A percentile compares a stretch with the other conserved stretches of the same genome.
Conservation (phyloP, 2,329 filamentous ascomycete genomes). For the Xylaria sp. region DNA sequence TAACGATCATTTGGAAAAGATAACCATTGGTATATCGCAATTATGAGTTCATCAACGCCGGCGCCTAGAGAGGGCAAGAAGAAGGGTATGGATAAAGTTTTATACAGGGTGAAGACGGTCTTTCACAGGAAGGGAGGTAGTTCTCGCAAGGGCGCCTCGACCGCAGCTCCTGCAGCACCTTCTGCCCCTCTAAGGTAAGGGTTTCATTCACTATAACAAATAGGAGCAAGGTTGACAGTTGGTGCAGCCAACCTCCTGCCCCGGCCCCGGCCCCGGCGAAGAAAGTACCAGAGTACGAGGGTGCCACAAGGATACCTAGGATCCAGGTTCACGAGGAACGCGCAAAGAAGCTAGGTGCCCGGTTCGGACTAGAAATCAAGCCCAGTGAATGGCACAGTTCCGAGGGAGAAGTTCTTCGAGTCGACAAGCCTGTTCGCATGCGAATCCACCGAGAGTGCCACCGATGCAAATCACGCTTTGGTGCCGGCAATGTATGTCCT, state of each 20-base stretch:
- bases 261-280: conserved; percentile 7
- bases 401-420: conserved; percentile 63
- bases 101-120: conserved; percentile 57
- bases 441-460: conserved; percentile 82
- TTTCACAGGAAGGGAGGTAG: conserved; percentile 51
- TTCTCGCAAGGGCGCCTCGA: conserved; percentile 30
- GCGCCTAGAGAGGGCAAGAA: conserved; percentile 40
- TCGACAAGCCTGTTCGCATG: conserved; percentile 79
- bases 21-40: conserved; percentile 11
- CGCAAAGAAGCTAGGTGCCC: conserved; percentile 60
- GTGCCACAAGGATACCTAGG: conserved; percentile 50
- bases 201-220: not conserved
- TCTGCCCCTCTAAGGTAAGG: conserved; percentile 33
- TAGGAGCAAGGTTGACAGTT: conserved; percentile 26
- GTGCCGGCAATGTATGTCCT: conserved; percentile 72
- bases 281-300: conserved; percentile 35
- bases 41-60: conserved; percentile 37
- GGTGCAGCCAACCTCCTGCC: conserved; percentile 30
- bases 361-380: conserved; percentile 62
- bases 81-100: conserved; percentile 54
- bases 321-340: conserved; percentile 61
- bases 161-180: conserved; percentile 18
- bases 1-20: not conserved
- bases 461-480: conserved; percentile 76
- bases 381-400: conserved; percentile 58